Evolutionary conservation across 2,329 filamentous ascomycete genomes (phyloP).

Genomic region (Penicillium decumbens): DNA sequence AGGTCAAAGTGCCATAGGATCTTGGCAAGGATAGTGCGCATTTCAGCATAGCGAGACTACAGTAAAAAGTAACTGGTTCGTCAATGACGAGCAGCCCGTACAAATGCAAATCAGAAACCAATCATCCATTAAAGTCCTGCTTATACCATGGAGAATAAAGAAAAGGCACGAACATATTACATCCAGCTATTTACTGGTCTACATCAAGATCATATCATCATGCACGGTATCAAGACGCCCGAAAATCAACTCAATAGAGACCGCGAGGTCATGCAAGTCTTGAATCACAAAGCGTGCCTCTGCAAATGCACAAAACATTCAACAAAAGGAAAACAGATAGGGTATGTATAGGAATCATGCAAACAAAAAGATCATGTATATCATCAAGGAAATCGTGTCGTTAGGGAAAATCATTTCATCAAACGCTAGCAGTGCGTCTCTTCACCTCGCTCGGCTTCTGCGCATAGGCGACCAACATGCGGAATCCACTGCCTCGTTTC

Average conservation of each 20-base stretch:
- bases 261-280: constrained; percentile 21
- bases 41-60: too few relatives aligned
- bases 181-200: not conserved
- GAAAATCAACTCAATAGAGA: constrained; percentile 4
- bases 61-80: too few relatives aligned
- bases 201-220: constrained; percentile 10
- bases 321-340: not conserved
- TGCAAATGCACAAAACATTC: not conserved
- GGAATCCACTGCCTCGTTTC: constrained; percentile 78
- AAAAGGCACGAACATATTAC: not conserved
- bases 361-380: constrained; percentile 10
- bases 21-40: too few relatives aligned
- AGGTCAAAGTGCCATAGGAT: too few relatives aligned
- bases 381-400: constrained; percentile 7
- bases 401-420: constrained; percentile 7
- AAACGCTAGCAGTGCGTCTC: constrained; percentile 44
- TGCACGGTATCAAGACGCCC: constrained; percentile 3
- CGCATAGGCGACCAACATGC: constrained; percentile 85
- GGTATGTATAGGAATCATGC: constrained; percentile 12
- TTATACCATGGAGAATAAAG: constrained; percentile 2
- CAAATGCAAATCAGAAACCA: not conserved
- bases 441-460: constrained; percentile 61
- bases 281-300: constrained; percentile 6
- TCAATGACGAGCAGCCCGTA: too few relatives aligned
- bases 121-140: constrained; percentile 14